Evolutionary conservation across 768 basidiomycete genomes (phyloP), one percentile per base, ranked within the genome.

Genomic region (Phlebiopsis gigantea): DNA sequence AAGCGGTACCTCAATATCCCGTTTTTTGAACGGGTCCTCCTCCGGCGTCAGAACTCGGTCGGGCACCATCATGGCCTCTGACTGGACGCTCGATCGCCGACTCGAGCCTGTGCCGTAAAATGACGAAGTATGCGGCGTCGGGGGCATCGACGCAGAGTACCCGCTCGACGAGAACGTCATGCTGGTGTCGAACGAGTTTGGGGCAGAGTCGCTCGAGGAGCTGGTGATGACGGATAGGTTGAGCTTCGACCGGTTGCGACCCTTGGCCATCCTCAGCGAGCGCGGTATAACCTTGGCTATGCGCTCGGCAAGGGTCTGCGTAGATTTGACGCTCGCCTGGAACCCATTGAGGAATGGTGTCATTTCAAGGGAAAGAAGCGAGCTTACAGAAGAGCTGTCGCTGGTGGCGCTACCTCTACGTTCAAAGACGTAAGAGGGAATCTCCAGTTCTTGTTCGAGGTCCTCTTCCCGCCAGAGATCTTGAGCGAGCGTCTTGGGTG

Each of bases 1-100:
- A 19, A 22, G 15, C 6, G 54, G 54, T 9, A 63, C 26, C 14
- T 46, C 55, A 17, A 68, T 64, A 15, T 65, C 63, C 9, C 51
- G 56, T 54, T 66, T 66, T 39, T 60, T 60, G 51, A 69, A 69
- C 4, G 68, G 68, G 55, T 69, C 68, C 5, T 50, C 57, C 34
- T 67, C 66, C 0, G 65, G 68, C 3, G 68, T 69, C 10, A 69
- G 57, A 9, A 69, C 68, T 25, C 68, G 62, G 9, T 62, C 66
- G 28, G 67, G 58, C 1, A 56, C 53, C 4, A 59, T 31, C 8
- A 58, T 49, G 17, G 61, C 60, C 9, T 55, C 50, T 1, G 42
- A 15, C 50, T 65, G 61, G 1, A 26, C 28, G 19, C 47, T 47
- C 26, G 31, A 47, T 1, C 34, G 19, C 17, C 42, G 48, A 5